Percentiles rank a stretch among this genome's conserved stretches.
These are phyloP conservation scores for Colletotrichum incanum DNA, from an alignment of 2,329 filamentous ascomycete species.

Conservation along the genomic window DNA sequence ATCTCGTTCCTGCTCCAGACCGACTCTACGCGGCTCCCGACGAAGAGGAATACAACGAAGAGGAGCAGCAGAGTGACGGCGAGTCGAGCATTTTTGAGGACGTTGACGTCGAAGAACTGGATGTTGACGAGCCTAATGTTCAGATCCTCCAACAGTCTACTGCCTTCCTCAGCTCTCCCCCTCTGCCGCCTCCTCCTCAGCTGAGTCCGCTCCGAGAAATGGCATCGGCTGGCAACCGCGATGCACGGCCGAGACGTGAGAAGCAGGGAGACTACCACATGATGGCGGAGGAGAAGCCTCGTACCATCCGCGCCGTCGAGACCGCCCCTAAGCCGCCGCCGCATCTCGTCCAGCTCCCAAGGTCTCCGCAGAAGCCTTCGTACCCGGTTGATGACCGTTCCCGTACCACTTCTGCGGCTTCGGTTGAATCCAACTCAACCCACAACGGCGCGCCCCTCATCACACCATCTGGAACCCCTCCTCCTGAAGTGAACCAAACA, in stretches of 20 bases:
- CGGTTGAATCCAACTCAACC: slow-evolving; percentile 46
- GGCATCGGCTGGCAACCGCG: slow-evolving; percentile 59
- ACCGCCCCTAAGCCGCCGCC: slow-evolving; percentile 51
- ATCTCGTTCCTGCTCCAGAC: slow-evolving; percentile 57
- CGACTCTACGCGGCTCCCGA: background rate
- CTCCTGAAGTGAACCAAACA: slow-evolving; percentile 27
- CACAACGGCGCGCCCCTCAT: slow-evolving; percentile 47
- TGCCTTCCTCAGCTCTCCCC: slow-evolving; percentile 61
- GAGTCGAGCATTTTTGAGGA: slow-evolving; percentile 63
- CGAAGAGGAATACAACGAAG: slow-evolving; percentile 46
- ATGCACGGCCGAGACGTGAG: slow-evolving; percentile 41
- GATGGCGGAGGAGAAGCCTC: slow-evolving; percentile 64
- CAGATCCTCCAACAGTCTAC: slow-evolving; percentile 62
- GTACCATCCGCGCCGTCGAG: slow-evolving; percentile 56
- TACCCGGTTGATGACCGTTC: slow-evolving; percentile 41
- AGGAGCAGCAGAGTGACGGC: slow-evolving; percentile 53
- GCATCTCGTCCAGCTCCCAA: slow-evolving; percentile 51
- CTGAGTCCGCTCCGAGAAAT: slow-evolving; percentile 66
- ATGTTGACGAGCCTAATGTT: slow-evolving; percentile 61
- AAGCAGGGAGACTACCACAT: slow-evolving; percentile 61
- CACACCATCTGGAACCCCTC: slow-evolving; percentile 37
- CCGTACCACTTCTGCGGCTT: slow-evolving; percentile 39
- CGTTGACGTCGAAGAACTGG: slow-evolving; percentile 58
- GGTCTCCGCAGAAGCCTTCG: slow-evolving; percentile 51
- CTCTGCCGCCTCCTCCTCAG: slow-evolving; percentile 63